Evolutionary conservation across 257 asterid genomes (phyloP), one percentile per base, ranked within the genome.

Genomic region (Leptodermis oblonga): DNA sequence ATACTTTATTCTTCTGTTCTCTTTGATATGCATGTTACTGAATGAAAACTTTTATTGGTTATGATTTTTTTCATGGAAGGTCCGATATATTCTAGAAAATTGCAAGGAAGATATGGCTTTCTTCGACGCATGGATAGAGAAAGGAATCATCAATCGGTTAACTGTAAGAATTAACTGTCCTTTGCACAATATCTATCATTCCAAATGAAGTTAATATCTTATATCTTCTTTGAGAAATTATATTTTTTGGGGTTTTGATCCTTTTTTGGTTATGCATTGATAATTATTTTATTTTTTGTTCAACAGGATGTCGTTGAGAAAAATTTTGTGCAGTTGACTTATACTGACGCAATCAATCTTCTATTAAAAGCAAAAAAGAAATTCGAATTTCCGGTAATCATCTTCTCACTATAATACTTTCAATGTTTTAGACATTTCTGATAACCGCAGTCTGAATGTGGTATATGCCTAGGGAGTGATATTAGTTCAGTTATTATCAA

Each of bases 71-170:
- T 37, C 75, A 65, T 80, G 74, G 63, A 73, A 94, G 99, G 96
- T 94, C 71, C 78, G 79, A 82, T 78, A 94, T 82, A 73, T 91
- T 77, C 85, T 94, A 72, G 97, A 91, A 68, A 91, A 91, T 74
- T 94, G 99, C 89, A 84, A 89, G 83, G 99, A 94, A 84, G 99
- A 94, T 78, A 91, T 94, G 99, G 93, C 88, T 72, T 87, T 91
- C 87, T 91, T 94, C 85, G 80, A 94, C 74, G 84, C 95, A 12
- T 91, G 97, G 99, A 85, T 94, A 75, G 99, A 94, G 86, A 89
- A 91, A 76, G 99, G 99, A 80, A 91, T 94, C 77, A 78, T 89
- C 67, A 77, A 79, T 43, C 86, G 99, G 46, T 81, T 94, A 61
- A 85, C 75, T 73, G 99, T 94, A 89, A 31, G 90, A 33, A 25